phyloP scores from a whole-genome alignment of 495 filamentous ascomycete species.

The Penicillium arizonense region DNA sequence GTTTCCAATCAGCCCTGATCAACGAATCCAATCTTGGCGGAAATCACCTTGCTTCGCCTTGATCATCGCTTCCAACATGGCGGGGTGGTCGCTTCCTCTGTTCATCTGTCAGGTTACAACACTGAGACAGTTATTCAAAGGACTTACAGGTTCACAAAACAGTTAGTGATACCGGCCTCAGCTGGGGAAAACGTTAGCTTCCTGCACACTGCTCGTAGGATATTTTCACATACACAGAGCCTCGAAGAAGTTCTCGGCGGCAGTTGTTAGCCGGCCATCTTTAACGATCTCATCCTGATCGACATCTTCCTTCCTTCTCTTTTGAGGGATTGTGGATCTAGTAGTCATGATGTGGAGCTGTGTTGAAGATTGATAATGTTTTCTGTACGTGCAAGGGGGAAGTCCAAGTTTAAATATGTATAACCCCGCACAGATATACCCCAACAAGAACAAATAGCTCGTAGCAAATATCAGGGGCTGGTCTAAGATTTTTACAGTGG shows the following conservation, averaged over 20 bases:
- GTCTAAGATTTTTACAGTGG: too few species aligned
- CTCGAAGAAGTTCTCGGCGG: conserved; percentile 25
- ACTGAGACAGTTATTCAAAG: not conserved
- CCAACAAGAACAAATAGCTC: not conserved
- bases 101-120: not conserved
- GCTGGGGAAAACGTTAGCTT: conserved; percentile 8
- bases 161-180: conserved; percentile 21
- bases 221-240: conserved; percentile 11
- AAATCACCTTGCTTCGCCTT: conserved; percentile 56
- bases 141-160: conserved; percentile 24
- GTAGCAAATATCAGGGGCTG: too few species aligned
- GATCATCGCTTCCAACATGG: conserved; percentile 87
- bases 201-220: not conserved
- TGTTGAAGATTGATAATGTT: too few species aligned
- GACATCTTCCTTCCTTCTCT: not conserved
- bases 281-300: conserved; percentile 7
- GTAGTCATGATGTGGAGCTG: not conserved
- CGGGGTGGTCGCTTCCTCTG: conserved; percentile 77
- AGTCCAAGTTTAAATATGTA: not conserved
- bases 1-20: not conserved
- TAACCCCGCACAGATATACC: not conserved
- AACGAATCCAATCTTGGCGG: too few species aligned
- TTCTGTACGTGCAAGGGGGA: not conserved
- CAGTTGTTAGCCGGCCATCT: conserved; percentile 9
- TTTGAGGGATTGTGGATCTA: not conserved